Evolutionary conservation across 768 basidiomycete genomes (phyloP), one percentile per base, ranked within the genome.

Genomic region (Tulasnella sp.): DNA sequence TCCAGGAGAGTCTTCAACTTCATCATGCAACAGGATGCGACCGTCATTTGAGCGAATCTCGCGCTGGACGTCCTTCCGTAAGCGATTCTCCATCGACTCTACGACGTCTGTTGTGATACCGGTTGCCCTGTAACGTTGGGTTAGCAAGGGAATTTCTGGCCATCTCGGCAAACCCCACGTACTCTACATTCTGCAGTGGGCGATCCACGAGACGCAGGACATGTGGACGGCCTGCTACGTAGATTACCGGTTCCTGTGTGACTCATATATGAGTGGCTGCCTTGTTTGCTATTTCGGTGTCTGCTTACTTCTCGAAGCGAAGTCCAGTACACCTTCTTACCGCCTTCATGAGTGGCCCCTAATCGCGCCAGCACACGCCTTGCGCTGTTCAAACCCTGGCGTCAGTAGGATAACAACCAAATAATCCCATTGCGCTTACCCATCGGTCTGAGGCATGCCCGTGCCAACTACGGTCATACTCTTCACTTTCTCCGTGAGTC

Each of bases 161-260:
- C 12, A 31, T 9, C 31, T 2, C 8, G n/a, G 24, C 16, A 6
- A 19, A 36, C 75, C 27, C 27, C 52, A 84, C 91, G 86, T 86
- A 97, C 94, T 99, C 93, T 76, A 99, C 94, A 82, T 99, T 99
- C 85, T 95, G 94, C 34, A 99, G 86, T 0, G 98, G 98, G 71
- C 91, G 91, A 83, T 94, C 92, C 7, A 95, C 89, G 1, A 97
- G 88, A 19, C 98, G 92, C 18, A 99, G 87, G 16, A 99, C 97
- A 83, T 98, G 96, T 0, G 95, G 94, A 77, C 92, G 88, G 8
- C 95, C 94, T 38, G 92, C 89, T 71, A 98, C 89, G 83, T 96
- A 98, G 68, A 98, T 88, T 4, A 99, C 97, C 36, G 97, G 97
- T 86, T 98, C 97, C 93, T 94, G 78, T 14, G n/a, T 58, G 12